A percentile compares a stretch with the other conserved stretches of the same genome.
These are phyloP conservation scores for Luffa acutangula DNA, from an alignment of 306 rosid species.

Conservation along the genomic window DNA sequence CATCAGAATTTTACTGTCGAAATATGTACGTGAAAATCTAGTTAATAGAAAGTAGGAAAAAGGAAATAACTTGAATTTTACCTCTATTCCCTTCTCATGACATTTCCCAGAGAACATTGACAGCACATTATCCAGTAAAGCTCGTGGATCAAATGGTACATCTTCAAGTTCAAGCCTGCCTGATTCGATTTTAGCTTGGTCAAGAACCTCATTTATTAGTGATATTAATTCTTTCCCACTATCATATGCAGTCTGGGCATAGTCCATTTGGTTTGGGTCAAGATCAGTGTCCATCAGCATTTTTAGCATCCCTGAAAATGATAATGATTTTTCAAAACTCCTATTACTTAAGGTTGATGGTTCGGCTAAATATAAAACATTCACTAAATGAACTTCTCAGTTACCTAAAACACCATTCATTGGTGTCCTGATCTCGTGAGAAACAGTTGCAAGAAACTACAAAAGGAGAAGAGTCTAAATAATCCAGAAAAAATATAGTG, in stretches of 20 bases:
- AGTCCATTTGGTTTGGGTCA: slow-evolving; percentile 69
- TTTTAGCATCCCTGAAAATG: slow-evolving; percentile 80
- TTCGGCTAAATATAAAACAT: slow-evolving; percentile 7
- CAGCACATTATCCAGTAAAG: slow-evolving; percentile 67
- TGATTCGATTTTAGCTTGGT: slow-evolving; percentile 93
- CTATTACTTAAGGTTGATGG: slow-evolving; percentile 11
- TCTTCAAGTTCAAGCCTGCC: slow-evolving; percentile 91
- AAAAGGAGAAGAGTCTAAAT: slow-evolving; percentile 19
- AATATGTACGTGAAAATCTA: background rate
- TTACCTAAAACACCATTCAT: slow-evolving; percentile 97
- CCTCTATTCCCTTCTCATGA: slow-evolving; percentile 72
- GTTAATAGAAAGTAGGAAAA: slow-evolving; percentile 5
- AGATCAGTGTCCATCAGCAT: slow-evolving; percentile 95
- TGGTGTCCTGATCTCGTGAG: slow-evolving; percentile 98
- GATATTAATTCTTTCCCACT: slow-evolving; percentile 88
- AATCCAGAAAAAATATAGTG: background rate
- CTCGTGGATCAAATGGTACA: slow-evolving; percentile 65
- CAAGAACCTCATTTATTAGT: slow-evolving; percentile 87
- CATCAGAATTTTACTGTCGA: slow-evolving; percentile 12
- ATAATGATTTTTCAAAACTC: slow-evolving; percentile 1
- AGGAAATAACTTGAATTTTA: slow-evolving; percentile 20
- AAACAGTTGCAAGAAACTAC: slow-evolving; percentile 95
- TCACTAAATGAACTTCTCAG: slow-evolving; percentile 4
- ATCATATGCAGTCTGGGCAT: slow-evolving; percentile 63
- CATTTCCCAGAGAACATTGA: slow-evolving; percentile 64